A percentile compares a stretch with the other conserved stretches of the same genome.
Conservation (phyloP, 441 rosid species). For the Mallotus repandus region DNA sequence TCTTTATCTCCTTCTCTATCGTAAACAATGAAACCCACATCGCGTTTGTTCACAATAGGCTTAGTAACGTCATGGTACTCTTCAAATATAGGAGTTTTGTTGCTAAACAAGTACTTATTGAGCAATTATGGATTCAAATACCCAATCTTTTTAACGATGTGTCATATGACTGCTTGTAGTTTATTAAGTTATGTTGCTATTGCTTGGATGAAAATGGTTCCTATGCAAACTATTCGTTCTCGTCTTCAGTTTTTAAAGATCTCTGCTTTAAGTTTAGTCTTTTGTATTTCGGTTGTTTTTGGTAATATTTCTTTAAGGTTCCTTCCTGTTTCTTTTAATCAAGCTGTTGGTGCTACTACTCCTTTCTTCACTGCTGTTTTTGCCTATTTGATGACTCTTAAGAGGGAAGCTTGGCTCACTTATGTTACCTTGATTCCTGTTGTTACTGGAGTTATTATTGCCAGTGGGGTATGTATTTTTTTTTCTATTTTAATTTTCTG, state of each 20-base stretch:
- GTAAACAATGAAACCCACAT: constrained; percentile 41
- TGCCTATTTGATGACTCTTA: constrained; percentile 73
- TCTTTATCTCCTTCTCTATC: too few species aligned
- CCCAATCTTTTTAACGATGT: constrained; percentile 91
- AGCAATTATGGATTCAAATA: constrained; percentile 89
- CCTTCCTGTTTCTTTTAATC: constrained; percentile 81
- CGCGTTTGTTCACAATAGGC: constrained; percentile 68
- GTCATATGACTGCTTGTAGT: constrained; percentile 94
- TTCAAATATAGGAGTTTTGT: constrained; percentile 81
- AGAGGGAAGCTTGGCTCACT: constrained; percentile 92
- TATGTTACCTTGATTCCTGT: constrained; percentile 80
- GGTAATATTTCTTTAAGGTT: constrained; percentile 79
- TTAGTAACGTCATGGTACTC: constrained; percentile 83
- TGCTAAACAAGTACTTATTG: constrained; percentile 79
- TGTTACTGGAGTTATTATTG: constrained; percentile 84
- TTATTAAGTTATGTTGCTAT: constrained; percentile 79
- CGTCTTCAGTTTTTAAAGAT: constrained; percentile 78
- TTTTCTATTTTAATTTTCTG: neutral
- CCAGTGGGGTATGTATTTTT: constrained; percentile 62
- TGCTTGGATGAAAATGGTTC: constrained; percentile 91
- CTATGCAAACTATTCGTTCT: constrained; percentile 88
- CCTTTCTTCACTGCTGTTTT: constrained; percentile 92
- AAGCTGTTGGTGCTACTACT: constrained; percentile 91
- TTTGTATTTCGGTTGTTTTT: constrained; percentile 87
- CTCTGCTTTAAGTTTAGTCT: constrained; percentile 72